Evolutionary conservation across 768 basidiomycete genomes (phyloP).

Genomic region (Lactifluus pinguis): DNA sequence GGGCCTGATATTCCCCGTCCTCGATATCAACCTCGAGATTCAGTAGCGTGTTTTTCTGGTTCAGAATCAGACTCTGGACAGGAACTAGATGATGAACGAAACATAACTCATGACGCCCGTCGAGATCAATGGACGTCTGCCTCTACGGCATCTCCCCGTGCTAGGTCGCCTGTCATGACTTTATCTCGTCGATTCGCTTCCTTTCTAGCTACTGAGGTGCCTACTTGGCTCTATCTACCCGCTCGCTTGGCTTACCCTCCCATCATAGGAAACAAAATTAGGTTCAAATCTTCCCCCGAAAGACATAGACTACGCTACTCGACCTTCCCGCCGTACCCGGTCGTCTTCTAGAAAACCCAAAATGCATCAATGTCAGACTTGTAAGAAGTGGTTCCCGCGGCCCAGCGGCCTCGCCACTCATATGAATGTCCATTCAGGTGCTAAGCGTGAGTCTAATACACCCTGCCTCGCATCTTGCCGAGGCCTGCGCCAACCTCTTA

Average conservation of each 20-base stretch:
- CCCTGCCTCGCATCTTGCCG: background rate
- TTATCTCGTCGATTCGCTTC: conserved; percentile 8
- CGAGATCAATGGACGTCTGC: conserved; percentile 2
- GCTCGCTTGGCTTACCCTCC: background rate
- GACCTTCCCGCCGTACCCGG: conserved; percentile 5
- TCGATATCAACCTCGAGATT: background rate
- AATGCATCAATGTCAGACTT: conserved; percentile 40
- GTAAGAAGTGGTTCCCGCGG: conserved; percentile 39
- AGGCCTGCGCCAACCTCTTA: background rate
- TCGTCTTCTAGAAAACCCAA: conserved; percentile 29
- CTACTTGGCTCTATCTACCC: background rate
- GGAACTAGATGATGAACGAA: conserved; percentile 9
- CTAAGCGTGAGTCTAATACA: conserved; percentile 34
- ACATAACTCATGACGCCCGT: background rate
- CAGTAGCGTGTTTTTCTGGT: conserved; percentile 6
- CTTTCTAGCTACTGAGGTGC: conserved; percentile 11
- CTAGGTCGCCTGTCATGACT: background rate
- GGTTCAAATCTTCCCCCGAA: background rate
- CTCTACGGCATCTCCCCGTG: conserved; percentile 1
- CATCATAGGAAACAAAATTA: background rate
- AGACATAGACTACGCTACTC: background rate
- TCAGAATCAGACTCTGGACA: conserved; percentile 13
- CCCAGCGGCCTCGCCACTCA: conserved; percentile 45
- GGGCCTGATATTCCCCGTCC: background rate
- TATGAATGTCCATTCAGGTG: conserved; percentile 46